Percentiles rank a stretch among this genome's conserved stretches.
These are phyloP conservation scores for Xylariomycetidae sp. DNA, from an alignment of 2,329 filamentous ascomycete species.

Conservation along the genomic window DNA sequence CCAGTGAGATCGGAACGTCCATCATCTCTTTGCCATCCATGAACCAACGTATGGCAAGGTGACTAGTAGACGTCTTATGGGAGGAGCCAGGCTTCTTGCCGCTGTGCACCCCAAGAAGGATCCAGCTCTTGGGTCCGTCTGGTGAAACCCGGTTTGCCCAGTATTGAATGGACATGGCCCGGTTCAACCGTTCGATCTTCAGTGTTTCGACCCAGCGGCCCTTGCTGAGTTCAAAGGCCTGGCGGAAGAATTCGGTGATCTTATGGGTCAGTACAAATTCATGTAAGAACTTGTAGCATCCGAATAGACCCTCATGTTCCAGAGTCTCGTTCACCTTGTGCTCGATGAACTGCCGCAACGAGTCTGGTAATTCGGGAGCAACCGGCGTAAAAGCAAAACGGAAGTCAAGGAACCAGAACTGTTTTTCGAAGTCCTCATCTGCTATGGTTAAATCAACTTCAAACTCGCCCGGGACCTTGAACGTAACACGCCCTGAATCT, in stretches of 20 bases:
- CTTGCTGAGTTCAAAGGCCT: constrained; percentile 64
- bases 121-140: constrained; percentile 73
- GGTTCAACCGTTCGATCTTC: constrained; percentile 71
- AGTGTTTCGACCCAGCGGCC: constrained; percentile 74
- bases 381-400: constrained; percentile 74
- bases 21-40: constrained; percentile 71
- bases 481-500: constrained; percentile 82
- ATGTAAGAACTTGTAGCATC: constrained; percentile 82
- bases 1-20: constrained; percentile 60
- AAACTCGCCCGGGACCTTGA: constrained; percentile 76
- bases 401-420: constrained; percentile 93
- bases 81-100: constrained; percentile 42
- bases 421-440: constrained; percentile 73
- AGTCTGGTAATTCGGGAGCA: constrained; percentile 53
- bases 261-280: constrained; percentile 87
- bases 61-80: constrained; percentile 42
- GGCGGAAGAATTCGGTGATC: constrained; percentile 72
- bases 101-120: constrained; percentile 77
- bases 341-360: constrained; percentile 62
- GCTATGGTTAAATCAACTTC: constrained; percentile 90
- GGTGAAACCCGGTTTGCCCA: constrained; percentile 62
- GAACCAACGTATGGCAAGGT: constrained; percentile 71
- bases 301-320: constrained; percentile 61
- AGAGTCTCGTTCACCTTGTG: constrained; percentile 66
- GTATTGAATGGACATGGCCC: constrained; percentile 83